phyloP scores from a whole-genome alignment of 768 basidiomycete species.

The Hygrophorus pudorinus region DNA sequence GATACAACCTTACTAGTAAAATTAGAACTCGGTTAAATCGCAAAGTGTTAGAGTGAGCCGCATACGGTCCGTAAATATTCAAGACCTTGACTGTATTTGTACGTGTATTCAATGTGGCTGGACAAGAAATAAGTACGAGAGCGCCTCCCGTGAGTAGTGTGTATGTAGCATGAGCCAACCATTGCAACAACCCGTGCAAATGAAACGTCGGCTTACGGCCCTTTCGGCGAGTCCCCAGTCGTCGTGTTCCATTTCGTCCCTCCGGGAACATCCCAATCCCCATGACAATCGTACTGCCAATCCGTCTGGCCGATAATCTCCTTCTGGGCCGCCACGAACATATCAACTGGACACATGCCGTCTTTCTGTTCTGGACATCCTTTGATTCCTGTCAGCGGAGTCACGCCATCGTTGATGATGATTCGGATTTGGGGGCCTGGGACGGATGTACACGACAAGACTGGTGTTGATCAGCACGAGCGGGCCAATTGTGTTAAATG shows the following conservation, averaged over 20 bases:
- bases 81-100: too few relatives aligned
- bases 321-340: slow-evolving; percentile 63
- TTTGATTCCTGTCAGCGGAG: slow-evolving; percentile 65
- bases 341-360: slow-evolving; percentile 67
- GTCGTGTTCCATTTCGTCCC: slow-evolving; percentile 66
- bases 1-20: too few relatives aligned
- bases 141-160: too few relatives aligned
- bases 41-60: too few relatives aligned
- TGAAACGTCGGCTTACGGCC: too few relatives aligned
- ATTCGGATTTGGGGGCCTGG: slow-evolving; percentile 60
- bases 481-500: slow-evolving; percentile 4
- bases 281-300: slow-evolving; percentile 68
- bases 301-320: slow-evolving; percentile 56
- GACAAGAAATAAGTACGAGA: too few relatives aligned
- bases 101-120: too few relatives aligned
- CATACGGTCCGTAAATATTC: too few relatives aligned
- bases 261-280: slow-evolving; percentile 62
- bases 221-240: slow-evolving; percentile 54
- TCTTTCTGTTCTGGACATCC: slow-evolving; percentile 66
- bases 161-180: too few relatives aligned
- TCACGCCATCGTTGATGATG: slow-evolving; percentile 82
- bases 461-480: too few relatives aligned
- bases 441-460: slow-evolving; percentile 48
- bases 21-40: too few relatives aligned
- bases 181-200: too few relatives aligned